Percentiles rank a stretch among this genome's conserved stretches.
These are phyloP conservation scores for Claviceps quebecensis DNA, from an alignment of 2,329 filamentous ascomycete genomes.

Conservation along the genomic window DNA sequence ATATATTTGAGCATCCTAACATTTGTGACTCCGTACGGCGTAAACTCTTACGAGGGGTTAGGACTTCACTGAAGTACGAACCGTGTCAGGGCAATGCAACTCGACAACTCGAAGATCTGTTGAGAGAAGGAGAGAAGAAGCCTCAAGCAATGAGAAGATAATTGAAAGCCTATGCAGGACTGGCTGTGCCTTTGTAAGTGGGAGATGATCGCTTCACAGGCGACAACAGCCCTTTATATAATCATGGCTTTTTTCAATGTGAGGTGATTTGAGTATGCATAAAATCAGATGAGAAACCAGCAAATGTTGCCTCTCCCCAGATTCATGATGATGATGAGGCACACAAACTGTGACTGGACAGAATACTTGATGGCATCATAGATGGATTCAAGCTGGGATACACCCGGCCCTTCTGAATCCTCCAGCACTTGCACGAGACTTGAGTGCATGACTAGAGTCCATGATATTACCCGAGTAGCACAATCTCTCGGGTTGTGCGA, in stretches of 20 bases:
- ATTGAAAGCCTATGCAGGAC: not conserved
- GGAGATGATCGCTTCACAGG: not conserved
- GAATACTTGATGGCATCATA: not conserved
- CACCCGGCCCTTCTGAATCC: constrained; percentile 2
- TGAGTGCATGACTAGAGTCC: constrained; percentile 4
- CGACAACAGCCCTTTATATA: not conserved
- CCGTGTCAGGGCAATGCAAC: not conserved
- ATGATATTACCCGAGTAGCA: not conserved
- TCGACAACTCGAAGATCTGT: not conserved
- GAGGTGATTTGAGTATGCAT: not conserved
- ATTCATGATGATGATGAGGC: not conserved
- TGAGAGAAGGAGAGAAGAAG: not conserved
- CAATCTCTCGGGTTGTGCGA: not conserved
- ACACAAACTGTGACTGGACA: not conserved
- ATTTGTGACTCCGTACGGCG: not conserved
- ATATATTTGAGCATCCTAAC: not conserved
- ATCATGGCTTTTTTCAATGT: not conserved
- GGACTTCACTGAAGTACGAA: not conserved
- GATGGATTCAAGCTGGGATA: not conserved
- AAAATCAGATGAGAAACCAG: not conserved
- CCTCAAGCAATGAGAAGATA: not conserved
- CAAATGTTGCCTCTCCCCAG: not conserved
- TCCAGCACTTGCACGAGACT: constrained; percentile 5
- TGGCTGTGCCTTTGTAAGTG: not conserved
- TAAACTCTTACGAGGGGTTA: not conserved